Conservation (phyloP, 305 asterid genomes). For the Solanum aculeatissimum region DNA sequence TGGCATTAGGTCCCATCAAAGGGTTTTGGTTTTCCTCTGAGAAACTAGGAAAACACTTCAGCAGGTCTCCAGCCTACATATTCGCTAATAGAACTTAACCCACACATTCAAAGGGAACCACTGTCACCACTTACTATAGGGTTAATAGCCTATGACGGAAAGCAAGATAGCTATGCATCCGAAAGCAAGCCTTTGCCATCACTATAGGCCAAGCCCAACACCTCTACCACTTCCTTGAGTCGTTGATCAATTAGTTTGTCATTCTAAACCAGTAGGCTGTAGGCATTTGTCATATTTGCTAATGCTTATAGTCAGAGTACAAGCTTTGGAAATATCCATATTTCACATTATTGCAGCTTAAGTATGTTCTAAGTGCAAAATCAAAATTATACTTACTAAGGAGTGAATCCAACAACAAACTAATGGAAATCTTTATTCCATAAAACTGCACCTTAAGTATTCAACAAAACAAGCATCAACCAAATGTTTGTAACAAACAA, state of each 20-base stretch:
- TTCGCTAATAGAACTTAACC: neutral
- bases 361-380: neutral
- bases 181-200: neutral
- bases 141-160: neutral
- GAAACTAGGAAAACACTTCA: neutral
- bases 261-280: neutral
- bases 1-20: neutral
- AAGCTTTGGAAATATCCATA: neutral
- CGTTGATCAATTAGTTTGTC: neutral
- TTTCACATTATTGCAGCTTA: neutral
- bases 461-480: neutral
- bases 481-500: neutral
- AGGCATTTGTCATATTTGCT: neutral
- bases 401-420: neutral
- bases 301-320: neutral
- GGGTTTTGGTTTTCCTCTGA: neutral
- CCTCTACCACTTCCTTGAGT: neutral
- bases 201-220: neutral
- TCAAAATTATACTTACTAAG: neutral
- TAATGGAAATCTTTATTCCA: neutral
- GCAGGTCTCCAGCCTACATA: neutral
- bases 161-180: neutral
- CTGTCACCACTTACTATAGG: neutral
- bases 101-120: neutral
- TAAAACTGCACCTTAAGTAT: neutral